Percentiles rank a stretch among this genome's conserved stretches.
Conservation (phyloP, 177 flowering plant genomes). For the Tripterygium wilfordii region DNA sequence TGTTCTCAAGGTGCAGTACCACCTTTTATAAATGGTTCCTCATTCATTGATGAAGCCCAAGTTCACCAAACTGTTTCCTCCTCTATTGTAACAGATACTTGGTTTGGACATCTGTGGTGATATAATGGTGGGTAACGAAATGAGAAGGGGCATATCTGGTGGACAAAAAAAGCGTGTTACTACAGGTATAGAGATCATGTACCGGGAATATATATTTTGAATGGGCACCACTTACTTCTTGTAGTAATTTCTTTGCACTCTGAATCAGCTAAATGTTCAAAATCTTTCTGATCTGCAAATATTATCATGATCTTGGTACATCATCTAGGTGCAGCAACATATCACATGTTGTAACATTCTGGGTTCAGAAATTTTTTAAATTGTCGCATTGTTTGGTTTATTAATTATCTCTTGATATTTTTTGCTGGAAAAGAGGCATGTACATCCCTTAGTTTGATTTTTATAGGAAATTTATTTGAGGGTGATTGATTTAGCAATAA, state of each 20-base stretch:
- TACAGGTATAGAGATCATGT: slow-evolving; percentile 26
- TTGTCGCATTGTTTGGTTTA: no score
- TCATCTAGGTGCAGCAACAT: neutral
- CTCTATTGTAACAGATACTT: slow-evolving; percentile 36
- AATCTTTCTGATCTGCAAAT: neutral
- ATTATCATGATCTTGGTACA: neutral
- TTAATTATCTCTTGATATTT: no score
- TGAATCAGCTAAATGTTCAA: no score
- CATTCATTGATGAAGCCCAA: neutral
- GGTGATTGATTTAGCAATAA: no score
- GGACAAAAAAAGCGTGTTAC: slow-evolving; percentile 58
- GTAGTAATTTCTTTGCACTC: no score
- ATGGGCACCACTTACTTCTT: no score
- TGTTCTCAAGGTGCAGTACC: slow-evolving; percentile 40
- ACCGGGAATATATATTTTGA: no score
- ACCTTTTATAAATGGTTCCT: neutral
- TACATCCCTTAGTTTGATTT: no score
- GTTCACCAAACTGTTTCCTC: neutral
- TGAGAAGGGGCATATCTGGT: slow-evolving; percentile 59
- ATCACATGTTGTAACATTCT: no score
- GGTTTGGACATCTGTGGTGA: slow-evolving; percentile 52
- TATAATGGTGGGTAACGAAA: slow-evolving; percentile 39
- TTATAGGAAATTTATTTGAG: no score
- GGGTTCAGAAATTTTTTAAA: no score
- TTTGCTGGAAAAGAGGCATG: no score